Evolutionary conservation across 768 basidiomycete genomes (phyloP).

Genomic region (Boletus subcaerulescens): DNA sequence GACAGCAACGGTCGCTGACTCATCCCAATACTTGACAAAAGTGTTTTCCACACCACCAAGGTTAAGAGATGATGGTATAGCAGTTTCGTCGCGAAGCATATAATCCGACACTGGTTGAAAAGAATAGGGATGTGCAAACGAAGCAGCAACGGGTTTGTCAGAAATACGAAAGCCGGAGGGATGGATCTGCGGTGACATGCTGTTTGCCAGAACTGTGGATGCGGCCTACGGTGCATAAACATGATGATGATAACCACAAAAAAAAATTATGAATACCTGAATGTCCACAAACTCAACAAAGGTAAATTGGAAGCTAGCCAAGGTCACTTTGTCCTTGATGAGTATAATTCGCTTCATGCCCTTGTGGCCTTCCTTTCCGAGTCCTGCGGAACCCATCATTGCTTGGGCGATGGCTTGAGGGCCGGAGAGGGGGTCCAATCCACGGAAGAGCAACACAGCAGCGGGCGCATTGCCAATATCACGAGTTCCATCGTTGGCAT

Average conservation of each 20-base stretch:
- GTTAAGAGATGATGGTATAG: constrained; percentile 60
- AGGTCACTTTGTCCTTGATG: constrained; percentile 83
- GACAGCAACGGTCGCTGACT: constrained; percentile 69
- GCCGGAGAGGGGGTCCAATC: constrained; percentile 83
- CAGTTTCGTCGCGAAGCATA: constrained; percentile 73
- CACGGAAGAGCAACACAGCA: constrained; percentile 84
- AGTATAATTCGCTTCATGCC: constrained; percentile 87
- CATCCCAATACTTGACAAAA: constrained; percentile 93
- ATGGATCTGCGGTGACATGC: constrained; percentile 82
- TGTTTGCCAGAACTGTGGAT: constrained; percentile 74
- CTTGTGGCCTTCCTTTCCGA: constrained; percentile 71
- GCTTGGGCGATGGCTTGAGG: constrained; percentile 86
- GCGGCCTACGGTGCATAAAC: constrained; percentile 58
- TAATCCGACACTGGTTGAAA: constrained; percentile 80
- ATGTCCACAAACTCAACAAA: constrained; percentile 91
- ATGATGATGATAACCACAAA: not conserved
- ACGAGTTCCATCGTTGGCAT: constrained; percentile 88
- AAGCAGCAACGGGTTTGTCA: constrained; percentile 83
- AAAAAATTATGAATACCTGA: constrained; percentile 47
- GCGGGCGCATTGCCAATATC: constrained; percentile 89
- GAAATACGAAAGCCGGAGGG: constrained; percentile 94
- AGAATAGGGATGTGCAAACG: constrained; percentile 89
- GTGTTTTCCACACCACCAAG: constrained; percentile 70
- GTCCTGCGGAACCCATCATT: constrained; percentile 79
- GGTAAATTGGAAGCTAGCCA: constrained; percentile 89